These are phyloP conservation scores for Cyberlindnera subsufficiens DNA, from an alignment of 805 yeast species.

Conservation along the genomic window DNA sequence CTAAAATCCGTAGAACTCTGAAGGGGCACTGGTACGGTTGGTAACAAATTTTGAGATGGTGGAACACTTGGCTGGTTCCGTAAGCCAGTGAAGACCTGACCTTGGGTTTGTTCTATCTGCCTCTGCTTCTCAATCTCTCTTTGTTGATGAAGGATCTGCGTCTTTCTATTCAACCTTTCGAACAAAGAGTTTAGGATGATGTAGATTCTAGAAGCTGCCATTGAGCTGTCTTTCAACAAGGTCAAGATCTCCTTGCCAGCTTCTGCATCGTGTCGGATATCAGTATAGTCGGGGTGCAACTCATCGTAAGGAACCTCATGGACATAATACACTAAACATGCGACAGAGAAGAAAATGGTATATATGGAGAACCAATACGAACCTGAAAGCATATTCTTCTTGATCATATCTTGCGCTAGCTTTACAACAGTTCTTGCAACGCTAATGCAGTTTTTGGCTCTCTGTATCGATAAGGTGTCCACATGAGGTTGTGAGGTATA, in stretches of 20 bases:
- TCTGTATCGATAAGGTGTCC: constrained; percentile 59
- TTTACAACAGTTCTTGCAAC: constrained; percentile 80
- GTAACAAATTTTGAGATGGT: constrained; percentile 20
- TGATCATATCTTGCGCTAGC: constrained; percentile 74
- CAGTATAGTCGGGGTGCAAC: constrained; percentile 45
- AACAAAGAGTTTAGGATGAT: constrained; percentile 73
- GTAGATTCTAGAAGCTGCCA: constrained; percentile 77
- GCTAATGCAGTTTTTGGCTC: constrained; percentile 79
- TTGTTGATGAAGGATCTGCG: constrained; percentile 41
- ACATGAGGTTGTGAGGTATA: constrained; percentile 27
- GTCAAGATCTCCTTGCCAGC: constrained; percentile 72
- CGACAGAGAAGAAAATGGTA: constrained; percentile 83
- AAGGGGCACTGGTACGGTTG: not conserved
- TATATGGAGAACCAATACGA: constrained; percentile 91
- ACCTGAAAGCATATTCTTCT: constrained; percentile 65
- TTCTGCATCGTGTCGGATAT: constrained; percentile 72
- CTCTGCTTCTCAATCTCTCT: constrained; percentile 14
- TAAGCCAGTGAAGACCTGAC: constrained; percentile 5
- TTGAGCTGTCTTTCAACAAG: constrained; percentile 62
- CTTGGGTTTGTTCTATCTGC: constrained; percentile 9
- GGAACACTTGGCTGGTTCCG: constrained; percentile 16
- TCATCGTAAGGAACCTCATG: constrained; percentile 47
- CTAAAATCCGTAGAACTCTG: not conserved
- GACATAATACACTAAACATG: constrained; percentile 75
- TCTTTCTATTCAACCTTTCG: constrained; percentile 69